A percentile compares a stretch with the other conserved stretches of the same genome.
Evolutionary conservation across 352 stramenopile genomes (phyloP).

Genomic region (Pythium folliculosum): DNA sequence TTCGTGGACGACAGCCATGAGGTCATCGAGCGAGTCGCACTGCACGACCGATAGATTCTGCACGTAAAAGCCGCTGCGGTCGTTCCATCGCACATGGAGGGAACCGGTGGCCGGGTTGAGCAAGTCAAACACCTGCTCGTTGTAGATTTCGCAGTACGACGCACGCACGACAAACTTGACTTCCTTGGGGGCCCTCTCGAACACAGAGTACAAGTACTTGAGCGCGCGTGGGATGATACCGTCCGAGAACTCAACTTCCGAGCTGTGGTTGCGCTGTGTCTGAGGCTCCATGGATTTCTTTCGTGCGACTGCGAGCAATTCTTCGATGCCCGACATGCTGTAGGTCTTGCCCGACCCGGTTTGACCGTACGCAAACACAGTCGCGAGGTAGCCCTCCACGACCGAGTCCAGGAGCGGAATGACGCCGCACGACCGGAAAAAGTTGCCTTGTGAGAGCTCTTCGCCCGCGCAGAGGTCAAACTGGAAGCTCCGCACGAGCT

Average conservation of each 20-base stretch:
- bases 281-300: conserved; percentile 25
- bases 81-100: conserved; percentile 76
- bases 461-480: conserved; percentile 76
- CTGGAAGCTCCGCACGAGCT: conserved; percentile 76
- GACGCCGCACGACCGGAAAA: conserved; percentile 65
- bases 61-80: conserved; percentile 76
- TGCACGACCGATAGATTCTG: conserved; percentile 76
- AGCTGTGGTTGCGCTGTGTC: background rate
- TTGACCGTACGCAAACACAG: conserved; percentile 94
- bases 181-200: conserved; percentile 45
- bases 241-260: conserved; percentile 48
- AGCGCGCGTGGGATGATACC: conserved; percentile 74
- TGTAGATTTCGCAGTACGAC: conserved; percentile 87
- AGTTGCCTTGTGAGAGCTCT: conserved; percentile 56
- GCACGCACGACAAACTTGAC: conserved; percentile 68
- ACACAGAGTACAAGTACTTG: conserved; percentile 61
- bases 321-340: conserved; percentile 78
- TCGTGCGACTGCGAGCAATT: conserved; percentile 44
- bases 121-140: conserved; percentile 80
- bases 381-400: conserved; percentile 79
- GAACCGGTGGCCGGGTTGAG: conserved; percentile 63
- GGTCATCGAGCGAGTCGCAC: conserved; percentile 71
- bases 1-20: conserved; percentile 76
- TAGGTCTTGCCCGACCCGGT: conserved; percentile 89
- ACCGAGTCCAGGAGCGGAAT: conserved; percentile 66